Evolutionary conservation across 345 rosid species (phyloP).

Genomic region (Brassica incana): DNA sequence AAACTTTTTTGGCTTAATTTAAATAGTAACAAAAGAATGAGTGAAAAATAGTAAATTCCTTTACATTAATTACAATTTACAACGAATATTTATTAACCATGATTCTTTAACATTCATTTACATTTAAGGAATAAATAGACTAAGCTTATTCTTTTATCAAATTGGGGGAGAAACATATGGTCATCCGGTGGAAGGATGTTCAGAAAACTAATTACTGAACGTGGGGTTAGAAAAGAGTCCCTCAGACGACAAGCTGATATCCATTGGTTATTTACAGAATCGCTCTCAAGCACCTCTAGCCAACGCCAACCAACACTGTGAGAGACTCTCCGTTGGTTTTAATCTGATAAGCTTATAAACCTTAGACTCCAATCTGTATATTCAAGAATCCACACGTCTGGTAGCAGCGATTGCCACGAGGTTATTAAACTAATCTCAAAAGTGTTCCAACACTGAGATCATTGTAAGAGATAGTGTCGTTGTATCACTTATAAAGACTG

Average conservation of each 20-base stretch:
- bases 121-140: no score
- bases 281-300: slow-evolving; percentile 57
- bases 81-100: no score
- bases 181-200: neutral
- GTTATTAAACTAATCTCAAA: slow-evolving; percentile 67
- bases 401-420: slow-evolving; percentile 65
- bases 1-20: neutral
- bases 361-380: slow-evolving; percentile 60
- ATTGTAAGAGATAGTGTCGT: slow-evolving; percentile 70
- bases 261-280: slow-evolving; percentile 54
- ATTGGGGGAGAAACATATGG: no score
- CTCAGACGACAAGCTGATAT: slow-evolving; percentile 48
- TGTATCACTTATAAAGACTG: slow-evolving; percentile 78
- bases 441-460: slow-evolving; percentile 59
- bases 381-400: slow-evolving; percentile 77
- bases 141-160: no score
- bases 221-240: slow-evolving; percentile 58
- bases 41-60: no score
- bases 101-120: no score
- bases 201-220: slow-evolving; percentile 54
- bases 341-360: slow-evolving; percentile 62
- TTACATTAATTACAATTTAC: no score
- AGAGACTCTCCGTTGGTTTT: slow-evolving; percentile 73
- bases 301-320: slow-evolving; percentile 52
- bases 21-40: no score